Evolutionary conservation across 1,139 yeast genomes (phyloP).

Genomic region (Blastobotrys persicus): DNA sequence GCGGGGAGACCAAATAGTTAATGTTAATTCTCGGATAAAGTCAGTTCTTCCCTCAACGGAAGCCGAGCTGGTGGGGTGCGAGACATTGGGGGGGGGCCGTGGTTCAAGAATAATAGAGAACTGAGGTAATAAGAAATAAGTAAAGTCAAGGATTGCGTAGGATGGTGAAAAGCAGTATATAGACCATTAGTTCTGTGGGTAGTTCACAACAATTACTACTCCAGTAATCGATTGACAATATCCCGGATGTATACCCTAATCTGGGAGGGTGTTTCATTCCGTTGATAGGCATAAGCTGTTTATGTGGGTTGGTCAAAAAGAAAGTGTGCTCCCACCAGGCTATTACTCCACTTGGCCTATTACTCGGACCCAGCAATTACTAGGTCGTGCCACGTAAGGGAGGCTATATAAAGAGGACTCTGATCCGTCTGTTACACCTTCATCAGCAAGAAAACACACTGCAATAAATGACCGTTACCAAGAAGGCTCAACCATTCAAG

Average conservation of each 20-base stretch:
- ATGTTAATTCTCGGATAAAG: neutral
- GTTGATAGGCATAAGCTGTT: neutral
- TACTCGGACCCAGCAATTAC: neutral
- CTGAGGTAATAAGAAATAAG: no score
- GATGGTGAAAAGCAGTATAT: no score
- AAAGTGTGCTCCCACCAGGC: no score
- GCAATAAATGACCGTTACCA: slow-evolving; percentile 8
- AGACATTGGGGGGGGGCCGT: neutral
- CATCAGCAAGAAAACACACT: neutral
- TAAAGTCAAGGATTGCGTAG: no score
- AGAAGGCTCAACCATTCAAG: slow-evolving; percentile 17
- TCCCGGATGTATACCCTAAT: neutral
- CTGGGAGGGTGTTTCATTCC: neutral
- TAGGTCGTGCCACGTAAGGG: neutral
- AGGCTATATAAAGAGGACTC: neutral
- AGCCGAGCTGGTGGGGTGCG: no score
- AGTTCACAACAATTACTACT: neutral
- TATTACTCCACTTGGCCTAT: neutral
- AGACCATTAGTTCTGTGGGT: no score
- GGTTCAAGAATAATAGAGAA: neutral
- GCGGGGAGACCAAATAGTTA: no score
- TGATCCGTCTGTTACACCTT: slow-evolving; percentile 21
- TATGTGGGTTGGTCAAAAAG: neutral
- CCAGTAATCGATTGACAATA: neutral
- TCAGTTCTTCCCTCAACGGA: neutral